Evolutionary conservation across 1,284 basidiomycete genomes (phyloP).

Genomic region (Tilletia walkeri): DNA sequence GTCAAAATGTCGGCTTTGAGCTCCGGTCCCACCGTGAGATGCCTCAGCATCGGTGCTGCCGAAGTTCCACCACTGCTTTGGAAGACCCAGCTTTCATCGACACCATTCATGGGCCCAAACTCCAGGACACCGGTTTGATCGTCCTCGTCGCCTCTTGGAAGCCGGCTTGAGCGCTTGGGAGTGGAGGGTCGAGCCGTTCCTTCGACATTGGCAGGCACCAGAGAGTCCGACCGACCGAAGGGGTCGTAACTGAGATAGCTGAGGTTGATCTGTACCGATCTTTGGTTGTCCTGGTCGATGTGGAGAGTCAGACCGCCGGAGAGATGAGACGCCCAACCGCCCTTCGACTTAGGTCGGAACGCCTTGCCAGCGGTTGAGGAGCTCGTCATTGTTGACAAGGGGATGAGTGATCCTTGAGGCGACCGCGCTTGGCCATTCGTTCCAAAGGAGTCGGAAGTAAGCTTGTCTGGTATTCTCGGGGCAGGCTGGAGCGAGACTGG

Average conservation of each 20-base stretch:
- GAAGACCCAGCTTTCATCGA: conserved; percentile 9
- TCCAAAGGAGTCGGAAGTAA: neutral
- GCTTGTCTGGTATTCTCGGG: neutral
- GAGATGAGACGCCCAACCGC: conserved; percentile 44
- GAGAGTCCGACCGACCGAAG: conserved; percentile 38
- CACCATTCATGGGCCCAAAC: conserved; percentile 16
- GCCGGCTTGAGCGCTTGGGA: conserved; percentile 30
- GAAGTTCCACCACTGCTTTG: neutral
- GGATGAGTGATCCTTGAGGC: neutral
- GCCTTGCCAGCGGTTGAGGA: neutral
- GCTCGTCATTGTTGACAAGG: conserved; percentile 1
- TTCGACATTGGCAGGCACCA: conserved; percentile 18
- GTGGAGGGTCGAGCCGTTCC: conserved; percentile 8
- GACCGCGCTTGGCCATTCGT: neutral
- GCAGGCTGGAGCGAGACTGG: conserved; percentile 12
- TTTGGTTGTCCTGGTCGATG: conserved; percentile 35
- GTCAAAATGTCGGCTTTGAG: conserved; percentile 42
- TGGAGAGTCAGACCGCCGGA: conserved; percentile 40
- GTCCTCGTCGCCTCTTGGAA: conserved; percentile 32
- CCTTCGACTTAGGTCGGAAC: conserved; percentile 22
- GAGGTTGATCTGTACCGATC: conserved; percentile 30
- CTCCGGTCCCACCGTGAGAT: conserved; percentile 42
- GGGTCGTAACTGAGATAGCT: conserved; percentile 45
- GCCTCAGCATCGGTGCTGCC: conserved; percentile 31
- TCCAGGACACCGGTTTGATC: conserved; percentile 30